Conservation (phyloP, 1,139 yeast species). For the Debaryomyces singareniensis region DNA sequence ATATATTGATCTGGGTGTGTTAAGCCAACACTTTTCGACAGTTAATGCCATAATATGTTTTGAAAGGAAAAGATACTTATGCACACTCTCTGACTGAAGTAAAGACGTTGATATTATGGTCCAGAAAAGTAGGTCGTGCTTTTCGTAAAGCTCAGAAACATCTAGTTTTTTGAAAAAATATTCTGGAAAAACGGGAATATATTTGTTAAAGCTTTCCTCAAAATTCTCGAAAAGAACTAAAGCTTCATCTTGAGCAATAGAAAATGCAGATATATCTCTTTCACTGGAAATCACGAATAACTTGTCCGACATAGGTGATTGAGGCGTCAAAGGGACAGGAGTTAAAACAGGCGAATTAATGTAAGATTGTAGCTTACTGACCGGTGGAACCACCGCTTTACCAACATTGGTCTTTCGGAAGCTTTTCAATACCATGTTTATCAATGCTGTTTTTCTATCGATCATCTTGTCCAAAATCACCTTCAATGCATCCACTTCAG, state of each 20-base stretch:
- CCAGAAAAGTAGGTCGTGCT: constrained; percentile 39
- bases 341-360: constrained; percentile 13
- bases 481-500: constrained; percentile 24
- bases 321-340: constrained; percentile 9
- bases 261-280: constrained; percentile 13
- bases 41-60: constrained; percentile 34
- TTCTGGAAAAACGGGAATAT: constrained; percentile 37
- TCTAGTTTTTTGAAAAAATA: constrained; percentile 24
- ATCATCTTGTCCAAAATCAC: constrained; percentile 20
- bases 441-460: constrained; percentile 18
- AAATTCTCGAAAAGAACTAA: constrained; percentile 23
- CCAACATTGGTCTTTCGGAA: constrained; percentile 6
- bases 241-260: constrained; percentile 24
- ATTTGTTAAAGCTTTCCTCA: constrained; percentile 25
- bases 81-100: constrained; percentile 16
- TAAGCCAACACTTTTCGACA: constrained; percentile 39
- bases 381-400: constrained; percentile 11
- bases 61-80: constrained; percentile 19
- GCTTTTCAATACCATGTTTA: constrained; percentile 17
- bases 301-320: constrained; percentile 5
- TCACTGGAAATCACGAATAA: constrained; percentile 13
- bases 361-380: constrained; percentile 24
- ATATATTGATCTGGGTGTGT: constrained; percentile 41
- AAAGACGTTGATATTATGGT: constrained; percentile 31
- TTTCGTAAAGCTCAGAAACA: constrained; percentile 18